These are phyloP conservation scores for Colletotrichum karsti DNA, from an alignment of 2,329 filamentous ascomycete species.

Conservation along the genomic window DNA sequence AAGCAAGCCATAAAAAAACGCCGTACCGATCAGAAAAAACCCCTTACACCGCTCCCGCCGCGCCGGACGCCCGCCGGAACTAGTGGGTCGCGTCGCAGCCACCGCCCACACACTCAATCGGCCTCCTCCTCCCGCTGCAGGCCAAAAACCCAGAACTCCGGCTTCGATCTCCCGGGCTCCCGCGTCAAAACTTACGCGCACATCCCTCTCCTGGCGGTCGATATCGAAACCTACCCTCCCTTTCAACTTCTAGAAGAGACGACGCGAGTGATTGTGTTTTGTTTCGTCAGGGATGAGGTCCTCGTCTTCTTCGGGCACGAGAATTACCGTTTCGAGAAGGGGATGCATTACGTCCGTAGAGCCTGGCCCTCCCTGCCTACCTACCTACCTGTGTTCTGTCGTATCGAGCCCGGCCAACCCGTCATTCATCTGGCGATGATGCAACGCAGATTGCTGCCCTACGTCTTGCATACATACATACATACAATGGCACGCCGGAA, in stretches of 20 bases:
- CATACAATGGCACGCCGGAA: no score
- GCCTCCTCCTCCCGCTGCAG: not conserved
- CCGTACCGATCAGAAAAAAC: not conserved
- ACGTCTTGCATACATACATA: no score
- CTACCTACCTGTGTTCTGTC: no score
- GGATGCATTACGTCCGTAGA: slow-evolving; percentile 15
- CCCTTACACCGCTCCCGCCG: not conserved
- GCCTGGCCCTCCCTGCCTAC: not conserved
- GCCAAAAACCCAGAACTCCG: not conserved
- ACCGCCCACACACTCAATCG: not conserved
- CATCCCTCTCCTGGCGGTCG: no score
- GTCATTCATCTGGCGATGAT: not conserved
- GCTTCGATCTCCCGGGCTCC: not conserved
- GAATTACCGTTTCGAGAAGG: not conserved
- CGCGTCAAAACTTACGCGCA: no score
- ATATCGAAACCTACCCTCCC: no score
- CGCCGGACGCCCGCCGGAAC: not conserved
- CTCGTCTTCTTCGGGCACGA: not conserved
- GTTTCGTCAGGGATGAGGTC: not conserved
- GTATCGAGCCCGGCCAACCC: not conserved
- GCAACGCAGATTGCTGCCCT: no score
- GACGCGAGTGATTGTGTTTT: no score
- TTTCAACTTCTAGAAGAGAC: no score
- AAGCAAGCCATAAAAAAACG: not conserved
- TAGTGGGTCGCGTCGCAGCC: not conserved